Evolutionary conservation across 306 rosid species (phyloP).

Genomic region (Aeschynomene evenia): DNA sequence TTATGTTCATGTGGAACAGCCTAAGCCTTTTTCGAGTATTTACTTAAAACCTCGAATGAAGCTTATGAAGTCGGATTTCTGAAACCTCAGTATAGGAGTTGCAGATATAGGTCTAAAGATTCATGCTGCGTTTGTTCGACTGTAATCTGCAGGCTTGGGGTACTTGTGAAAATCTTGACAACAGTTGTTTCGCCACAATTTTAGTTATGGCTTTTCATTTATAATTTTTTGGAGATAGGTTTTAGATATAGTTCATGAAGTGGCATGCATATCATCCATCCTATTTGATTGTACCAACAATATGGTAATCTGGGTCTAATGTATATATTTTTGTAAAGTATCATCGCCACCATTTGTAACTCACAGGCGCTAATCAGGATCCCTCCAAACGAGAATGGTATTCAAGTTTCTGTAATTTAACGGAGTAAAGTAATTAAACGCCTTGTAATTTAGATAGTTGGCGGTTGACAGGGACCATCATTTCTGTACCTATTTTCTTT

Average conservation of each 20-base stretch:
- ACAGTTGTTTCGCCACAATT: constrained; percentile 16
- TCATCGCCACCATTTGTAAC: constrained; percentile 52
- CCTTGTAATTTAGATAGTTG: constrained; percentile 26
- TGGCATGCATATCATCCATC: constrained; percentile 41
- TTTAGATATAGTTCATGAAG: constrained; percentile 36
- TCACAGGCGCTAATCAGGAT: constrained; percentile 40
- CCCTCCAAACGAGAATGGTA: constrained; percentile 19
- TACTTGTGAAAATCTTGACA: constrained; percentile 32
- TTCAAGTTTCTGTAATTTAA: constrained; percentile 16
- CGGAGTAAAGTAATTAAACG: neutral
- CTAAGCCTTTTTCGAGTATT: constrained; percentile 64
- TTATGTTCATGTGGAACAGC: constrained; percentile 86
- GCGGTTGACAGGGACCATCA: neutral
- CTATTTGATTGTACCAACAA: constrained; percentile 47
- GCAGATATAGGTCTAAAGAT: constrained; percentile 53
- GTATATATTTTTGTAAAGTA: constrained; percentile 69
- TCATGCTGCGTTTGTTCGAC: constrained; percentile 43
- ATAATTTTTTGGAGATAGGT: constrained; percentile 43
- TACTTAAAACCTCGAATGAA: constrained; percentile 67
- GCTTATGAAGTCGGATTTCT: constrained; percentile 89
- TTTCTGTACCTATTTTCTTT: constrained; percentile 26
- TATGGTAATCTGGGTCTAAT: constrained; percentile 54
- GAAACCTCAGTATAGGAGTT: constrained; percentile 54
- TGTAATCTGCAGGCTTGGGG: constrained; percentile 40
- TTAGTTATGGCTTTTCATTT: constrained; percentile 31